These are phyloP conservation scores for Fonsecaea nubica DNA, from an alignment of 2,329 filamentous ascomycete genomes.

Conservation along the genomic window DNA sequence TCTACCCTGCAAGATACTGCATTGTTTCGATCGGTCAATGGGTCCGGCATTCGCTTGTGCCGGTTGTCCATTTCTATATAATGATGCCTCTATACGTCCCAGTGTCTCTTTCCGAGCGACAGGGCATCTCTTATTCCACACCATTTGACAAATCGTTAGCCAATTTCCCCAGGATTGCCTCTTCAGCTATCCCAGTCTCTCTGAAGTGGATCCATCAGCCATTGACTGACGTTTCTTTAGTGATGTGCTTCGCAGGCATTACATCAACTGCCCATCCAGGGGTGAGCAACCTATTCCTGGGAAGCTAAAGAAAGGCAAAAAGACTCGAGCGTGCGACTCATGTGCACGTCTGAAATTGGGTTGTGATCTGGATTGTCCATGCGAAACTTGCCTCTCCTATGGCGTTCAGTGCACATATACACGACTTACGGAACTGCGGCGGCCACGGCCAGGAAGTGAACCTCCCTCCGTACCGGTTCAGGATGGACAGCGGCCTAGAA, in stretches of 20 bases:
- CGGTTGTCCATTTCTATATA: not conserved
- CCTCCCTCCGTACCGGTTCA: not conserved
- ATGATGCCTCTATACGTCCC: not conserved
- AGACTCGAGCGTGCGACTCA: conserved; percentile 19
- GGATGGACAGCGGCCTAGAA: not conserved
- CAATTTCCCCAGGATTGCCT: not conserved
- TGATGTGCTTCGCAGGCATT: conserved; percentile 23
- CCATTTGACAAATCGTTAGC: not conserved
- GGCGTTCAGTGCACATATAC: conserved; percentile 21
- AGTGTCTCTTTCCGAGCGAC: not conserved
- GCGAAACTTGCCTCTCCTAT: conserved; percentile 22
- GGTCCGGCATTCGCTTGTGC: not conserved
- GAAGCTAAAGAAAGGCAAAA: conserved; percentile 24
- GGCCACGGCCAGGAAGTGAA: not conserved
- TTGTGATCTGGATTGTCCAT: conserved; percentile 20
- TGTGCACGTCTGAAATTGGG: conserved; percentile 21
- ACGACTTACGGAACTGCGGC: conserved; percentile 1
- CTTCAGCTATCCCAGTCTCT: not conserved
- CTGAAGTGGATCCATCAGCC: not conserved
- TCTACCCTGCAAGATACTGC: not conserved
- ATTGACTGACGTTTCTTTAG: conserved; percentile 11
- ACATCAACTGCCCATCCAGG: conserved; percentile 19
- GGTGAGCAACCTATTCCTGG: conserved; percentile 18
- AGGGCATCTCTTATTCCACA: not conserved
- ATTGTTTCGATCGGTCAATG: not conserved